These are phyloP conservation scores for Dictyostelium capitatum DNA, from an alignment of 78 protist genomes.

Conservation along the genomic window DNA sequence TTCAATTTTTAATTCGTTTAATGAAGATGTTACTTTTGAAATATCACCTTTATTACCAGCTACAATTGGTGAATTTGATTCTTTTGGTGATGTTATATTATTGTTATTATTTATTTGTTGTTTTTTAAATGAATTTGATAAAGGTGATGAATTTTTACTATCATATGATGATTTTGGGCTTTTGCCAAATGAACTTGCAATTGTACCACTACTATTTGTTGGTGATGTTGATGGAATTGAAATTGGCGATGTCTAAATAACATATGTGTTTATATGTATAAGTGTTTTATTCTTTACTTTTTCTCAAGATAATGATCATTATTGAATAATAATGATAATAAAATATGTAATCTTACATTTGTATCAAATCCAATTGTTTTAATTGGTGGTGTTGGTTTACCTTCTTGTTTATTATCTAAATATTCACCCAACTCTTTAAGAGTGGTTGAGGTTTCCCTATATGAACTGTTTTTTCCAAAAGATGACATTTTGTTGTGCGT, in stretches of 20 bases:
- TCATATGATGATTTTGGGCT: slow-evolving; percentile 4
- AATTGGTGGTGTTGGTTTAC: not conserved
- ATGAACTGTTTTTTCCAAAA: slow-evolving; percentile 7
- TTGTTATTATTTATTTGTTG: not conserved
- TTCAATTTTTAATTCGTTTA: slow-evolving; percentile 13
- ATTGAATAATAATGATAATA: no score
- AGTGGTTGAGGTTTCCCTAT: not conserved
- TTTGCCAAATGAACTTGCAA: slow-evolving; percentile 8
- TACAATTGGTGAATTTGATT: not conserved
- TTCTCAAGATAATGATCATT: not conserved
- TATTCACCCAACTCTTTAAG: slow-evolving; percentile 6
- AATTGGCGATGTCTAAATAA: slow-evolving; percentile 21
- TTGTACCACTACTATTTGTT: not conserved
- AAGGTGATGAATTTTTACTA: slow-evolving; percentile 17
- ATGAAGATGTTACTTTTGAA: slow-evolving; percentile 4
- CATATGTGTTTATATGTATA: no score
- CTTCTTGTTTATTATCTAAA: slow-evolving; percentile 10
- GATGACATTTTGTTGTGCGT: not conserved
- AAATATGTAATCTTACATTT: not conserved
- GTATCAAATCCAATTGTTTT: not conserved
- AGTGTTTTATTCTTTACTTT: not conserved
- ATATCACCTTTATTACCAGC: not conserved
- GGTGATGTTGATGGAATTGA: slow-evolving; percentile 44
- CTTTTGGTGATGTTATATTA: slow-evolving; percentile 5
- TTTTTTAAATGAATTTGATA: not conserved